Base-by-base conservation (phyloP, 1,139 yeast genomes). In the Suhomyces atakaporum region DNA sequence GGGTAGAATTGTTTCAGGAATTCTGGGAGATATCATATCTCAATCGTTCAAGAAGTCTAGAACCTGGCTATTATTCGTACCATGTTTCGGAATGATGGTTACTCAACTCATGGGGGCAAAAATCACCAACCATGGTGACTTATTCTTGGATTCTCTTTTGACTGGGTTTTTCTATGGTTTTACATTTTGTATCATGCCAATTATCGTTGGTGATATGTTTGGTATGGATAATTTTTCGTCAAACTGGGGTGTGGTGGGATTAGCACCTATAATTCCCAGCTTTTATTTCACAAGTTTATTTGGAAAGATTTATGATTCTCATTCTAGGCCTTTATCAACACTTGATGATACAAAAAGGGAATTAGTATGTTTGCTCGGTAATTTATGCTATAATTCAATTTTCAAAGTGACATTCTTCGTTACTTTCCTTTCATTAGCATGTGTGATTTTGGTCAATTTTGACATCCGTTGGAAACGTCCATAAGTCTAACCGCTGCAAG, bases 141-240 rank as follows among this genome's bases (percentile, higher is more conserved):
- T 79, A 32, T 62, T 72, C 27, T 31, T 62, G 15, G 57, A 64
- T 20, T 75, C 82, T 2, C 52, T 69, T 12, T 44, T 71, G 7
- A 68, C 73, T 10, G 84, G 84, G 0, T 60, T 75, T 31, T 75
- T 77, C 29, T 79, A 79, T 51, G 84, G 84, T 0, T 75, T 75
- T 44, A 65, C 75, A 3, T 77, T 78, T 58, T 75, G 81, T 44
- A 64, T 77, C 5, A 64, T 75, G 62, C 84, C 84, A 11, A 69
- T 76, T 14, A 68, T 79, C n/a, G 73, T 77, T 5, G 76, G 81
- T 4, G 84, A 79, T 42, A 54, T 64, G 8, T 79, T 78, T 58
- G 84, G 84, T 1, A 68, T 78, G 62, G 67, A 64, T 7, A 66
- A 67, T 33, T 77, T 76, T 47, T 73, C 81, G 1, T 70, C 66